Evolutionary conservation across 2,329 filamentous ascomycete genomes (phyloP).

Genomic region (Exutisphaerella laricina): DNA sequence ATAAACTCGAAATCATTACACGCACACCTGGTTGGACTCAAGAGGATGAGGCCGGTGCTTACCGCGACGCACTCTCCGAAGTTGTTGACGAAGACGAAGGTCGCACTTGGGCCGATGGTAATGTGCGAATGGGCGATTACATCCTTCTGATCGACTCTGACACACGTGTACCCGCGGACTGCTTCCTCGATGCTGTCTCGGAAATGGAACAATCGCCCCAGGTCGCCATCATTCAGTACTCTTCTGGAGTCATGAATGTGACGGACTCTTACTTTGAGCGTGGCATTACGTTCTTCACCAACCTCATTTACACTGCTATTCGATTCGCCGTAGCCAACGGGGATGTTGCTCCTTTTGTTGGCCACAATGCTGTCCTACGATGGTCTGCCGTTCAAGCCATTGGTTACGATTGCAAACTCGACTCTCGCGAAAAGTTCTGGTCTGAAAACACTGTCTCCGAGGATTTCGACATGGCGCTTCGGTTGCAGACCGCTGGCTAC

Average conservation of each 20-base stretch:
- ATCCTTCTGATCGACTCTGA: slow-evolving; percentile 74
- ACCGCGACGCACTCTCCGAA: slow-evolving; percentile 58
- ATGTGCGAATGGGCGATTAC: slow-evolving; percentile 80
- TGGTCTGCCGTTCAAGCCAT: slow-evolving; percentile 72
- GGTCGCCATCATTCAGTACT: slow-evolving; percentile 73
- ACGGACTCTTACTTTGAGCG: slow-evolving; percentile 59
- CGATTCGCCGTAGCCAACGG: slow-evolving; percentile 71
- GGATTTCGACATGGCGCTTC: slow-evolving; percentile 76
- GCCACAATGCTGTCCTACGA: slow-evolving; percentile 71
- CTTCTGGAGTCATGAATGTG: slow-evolving; percentile 73
- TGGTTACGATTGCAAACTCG: slow-evolving; percentile 62
- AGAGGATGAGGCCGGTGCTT: slow-evolving; percentile 61
- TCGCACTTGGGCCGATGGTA: slow-evolving; percentile 74
- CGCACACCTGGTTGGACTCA: slow-evolving; percentile 61
- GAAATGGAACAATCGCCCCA: slow-evolving; percentile 77
- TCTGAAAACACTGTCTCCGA: slow-evolving; percentile 74
- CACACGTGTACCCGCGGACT: slow-evolving; percentile 71
- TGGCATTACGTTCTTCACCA: slow-evolving; percentile 43
- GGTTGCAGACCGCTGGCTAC: slow-evolving; percentile 66
- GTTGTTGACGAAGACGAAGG: slow-evolving; percentile 60
- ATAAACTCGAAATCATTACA: slow-evolving; percentile 55
- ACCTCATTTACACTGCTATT: slow-evolving; percentile 71
- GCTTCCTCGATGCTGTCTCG: slow-evolving; percentile 70
- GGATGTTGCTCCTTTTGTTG: slow-evolving; percentile 72
- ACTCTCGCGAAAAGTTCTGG: slow-evolving; percentile 70